Conservation (phyloP, 208 protist genomes). For the Leishmania braziliensis region DNA sequence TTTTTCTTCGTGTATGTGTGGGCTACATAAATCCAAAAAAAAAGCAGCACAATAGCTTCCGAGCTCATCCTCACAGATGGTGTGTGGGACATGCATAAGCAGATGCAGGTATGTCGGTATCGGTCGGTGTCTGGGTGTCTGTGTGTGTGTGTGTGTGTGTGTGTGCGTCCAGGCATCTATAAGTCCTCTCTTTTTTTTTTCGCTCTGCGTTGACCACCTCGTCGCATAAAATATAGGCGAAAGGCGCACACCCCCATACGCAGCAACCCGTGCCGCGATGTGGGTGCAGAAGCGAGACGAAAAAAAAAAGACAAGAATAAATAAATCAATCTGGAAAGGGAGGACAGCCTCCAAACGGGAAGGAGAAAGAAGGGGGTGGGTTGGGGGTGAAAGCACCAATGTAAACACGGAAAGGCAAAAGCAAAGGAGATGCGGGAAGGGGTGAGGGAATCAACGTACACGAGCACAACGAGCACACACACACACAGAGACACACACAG, state of each 20-base stretch:
- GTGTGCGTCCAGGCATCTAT: neutral
- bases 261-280: neutral
- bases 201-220: neutral
- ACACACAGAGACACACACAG: neutral
- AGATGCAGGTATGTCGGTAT: neutral
- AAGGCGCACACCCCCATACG: neutral
- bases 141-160: neutral
- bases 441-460: neutral
- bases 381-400: neutral
- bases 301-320: conserved; percentile 19
- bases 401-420: neutral
- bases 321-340: neutral
- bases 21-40: neutral
- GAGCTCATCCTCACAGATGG: neutral
- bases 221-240: neutral
- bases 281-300: neutral
- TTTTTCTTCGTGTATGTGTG: neutral
- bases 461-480: neutral
- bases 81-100: neutral
- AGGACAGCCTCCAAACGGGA: neutral
- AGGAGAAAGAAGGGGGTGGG: neutral
- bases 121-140: neutral
- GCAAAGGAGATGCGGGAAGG: neutral
- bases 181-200: neutral
- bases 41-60: neutral